A percentile compares a stretch with the other conserved stretches of the same genome.
Conservation (phyloP, 345 rosid species). For the Rhodomyrtus tomentosa region DNA sequence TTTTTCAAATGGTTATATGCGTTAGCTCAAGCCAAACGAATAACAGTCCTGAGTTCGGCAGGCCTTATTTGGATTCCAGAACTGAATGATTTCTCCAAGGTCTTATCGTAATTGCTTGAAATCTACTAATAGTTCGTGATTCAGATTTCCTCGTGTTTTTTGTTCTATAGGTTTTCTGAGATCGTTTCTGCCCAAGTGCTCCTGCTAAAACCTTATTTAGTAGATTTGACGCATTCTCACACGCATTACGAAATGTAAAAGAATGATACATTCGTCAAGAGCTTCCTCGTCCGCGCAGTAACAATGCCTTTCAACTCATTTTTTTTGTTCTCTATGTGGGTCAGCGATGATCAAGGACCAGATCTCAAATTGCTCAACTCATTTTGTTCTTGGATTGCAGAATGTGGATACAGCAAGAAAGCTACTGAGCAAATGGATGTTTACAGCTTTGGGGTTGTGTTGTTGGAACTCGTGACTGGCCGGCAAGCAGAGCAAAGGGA, state of each 20-base stretch:
- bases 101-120: neutral
- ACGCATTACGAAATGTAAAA: neutral
- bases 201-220: neutral
- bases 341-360: too few relatives aligned
- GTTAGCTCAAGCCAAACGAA: neutral
- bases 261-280: neutral
- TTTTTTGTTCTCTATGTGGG: too few relatives aligned
- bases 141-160: neutral
- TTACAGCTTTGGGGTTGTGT: constrained; percentile 81
- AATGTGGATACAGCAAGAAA: constrained; percentile 57
- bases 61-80: neutral
- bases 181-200: neutral
- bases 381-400: constrained; percentile 32
- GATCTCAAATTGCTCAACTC: neutral
- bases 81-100: neutral
- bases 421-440: constrained; percentile 81
- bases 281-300: too few relatives aligned
- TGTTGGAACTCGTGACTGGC: constrained; percentile 74
- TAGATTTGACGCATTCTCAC: neutral
- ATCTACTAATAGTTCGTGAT: neutral
- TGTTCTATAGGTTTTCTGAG: neutral
- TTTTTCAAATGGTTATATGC: neutral
- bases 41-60: neutral
- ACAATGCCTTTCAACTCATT: too few relatives aligned
- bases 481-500: constrained; percentile 43